Base-by-base conservation (phyloP, 257 asterid species). In the Dorcoceras hygrometricum region DNA sequence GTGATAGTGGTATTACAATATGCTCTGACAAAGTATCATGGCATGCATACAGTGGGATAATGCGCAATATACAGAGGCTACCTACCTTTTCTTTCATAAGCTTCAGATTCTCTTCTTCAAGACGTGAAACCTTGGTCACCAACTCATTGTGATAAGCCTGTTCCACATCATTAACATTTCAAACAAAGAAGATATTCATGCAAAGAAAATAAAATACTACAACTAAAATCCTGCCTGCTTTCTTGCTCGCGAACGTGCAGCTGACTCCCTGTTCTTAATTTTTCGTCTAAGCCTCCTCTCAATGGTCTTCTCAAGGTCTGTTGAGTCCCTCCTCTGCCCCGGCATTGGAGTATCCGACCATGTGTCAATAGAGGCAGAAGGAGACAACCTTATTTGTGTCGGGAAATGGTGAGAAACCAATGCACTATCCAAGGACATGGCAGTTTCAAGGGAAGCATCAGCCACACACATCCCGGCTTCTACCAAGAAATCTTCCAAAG, bases 61-160 rank as follows among this genome's bases (percentile, higher is more conserved):
- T 43, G 3, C 3, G 53, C 2, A 34, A 4, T 3, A 43, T 14
- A 43, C 50, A 54, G 32, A 22, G 25, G 72, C 25, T 58, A 56
- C 79, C 66, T 77, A 78, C 97, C 88, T 84, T 86, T 67, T 90
- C 91, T 32, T 79, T 86, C 77, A 75, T 84, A 57, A 90, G 97
- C 84, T 84, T 88, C 70, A 63, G 50, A 73, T 77, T 88, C 71
- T 83, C 89, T 82, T 84, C 95, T 82, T 90, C 96, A 59, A 88
- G 97, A 59, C 12, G 82, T 2, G 96, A 81, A 57, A 90, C 95
- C 86, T 90, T 90, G 67, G 60, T 82, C 83, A 84, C 92, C 82
- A 90, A 78, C 83, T 90, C 96, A 73, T 83, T 83, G 74, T 88
- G 96, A 77, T 90, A 90, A 61, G 97, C 97, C 97, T 90, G 86